phyloP scores from a whole-genome alignment of 164 flowering plant species.

The Stephania yunnanensis region DNA sequence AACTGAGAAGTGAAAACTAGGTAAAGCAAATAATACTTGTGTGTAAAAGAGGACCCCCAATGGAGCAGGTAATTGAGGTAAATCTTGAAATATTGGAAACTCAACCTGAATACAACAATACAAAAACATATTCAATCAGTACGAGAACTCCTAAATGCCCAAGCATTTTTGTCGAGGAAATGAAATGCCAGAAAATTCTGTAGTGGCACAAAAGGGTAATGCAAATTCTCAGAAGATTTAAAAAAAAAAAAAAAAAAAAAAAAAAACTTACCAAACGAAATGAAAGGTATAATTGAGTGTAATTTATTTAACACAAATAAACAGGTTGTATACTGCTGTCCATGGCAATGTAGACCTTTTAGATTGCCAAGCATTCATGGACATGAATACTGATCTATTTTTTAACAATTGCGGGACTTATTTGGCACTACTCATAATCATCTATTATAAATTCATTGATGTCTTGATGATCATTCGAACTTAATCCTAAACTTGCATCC shows the following conservation, averaged over 20 bases:
- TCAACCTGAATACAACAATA: constrained; percentile 39
- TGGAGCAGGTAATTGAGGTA: constrained; percentile 51
- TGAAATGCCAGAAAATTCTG: background rate
- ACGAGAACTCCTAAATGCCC: no score
- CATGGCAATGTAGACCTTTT: background rate
- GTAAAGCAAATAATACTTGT: constrained; percentile 25
- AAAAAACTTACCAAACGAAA: background rate
- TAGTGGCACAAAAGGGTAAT: background rate
- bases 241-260: background rate
- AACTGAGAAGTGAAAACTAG: background rate
- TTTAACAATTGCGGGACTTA: no score
- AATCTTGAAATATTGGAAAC: constrained; percentile 52
- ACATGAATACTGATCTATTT: no score
- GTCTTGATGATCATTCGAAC: no score
- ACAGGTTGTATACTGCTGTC: background rate
- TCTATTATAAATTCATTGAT: no score
- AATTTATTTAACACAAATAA: background rate
- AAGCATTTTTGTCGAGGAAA: no score
- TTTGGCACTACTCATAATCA: no score
- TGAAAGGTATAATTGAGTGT: background rate
- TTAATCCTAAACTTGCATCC: no score
- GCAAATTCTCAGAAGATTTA: background rate
- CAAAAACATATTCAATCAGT: background rate
- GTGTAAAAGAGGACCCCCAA: constrained; percentile 42
- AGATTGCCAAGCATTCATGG: no score